Evolutionary conservation across 1,284 basidiomycete species (phyloP), one percentile per base, ranked within the genome.

Genomic region (Sporisorium exsertum): DNA sequence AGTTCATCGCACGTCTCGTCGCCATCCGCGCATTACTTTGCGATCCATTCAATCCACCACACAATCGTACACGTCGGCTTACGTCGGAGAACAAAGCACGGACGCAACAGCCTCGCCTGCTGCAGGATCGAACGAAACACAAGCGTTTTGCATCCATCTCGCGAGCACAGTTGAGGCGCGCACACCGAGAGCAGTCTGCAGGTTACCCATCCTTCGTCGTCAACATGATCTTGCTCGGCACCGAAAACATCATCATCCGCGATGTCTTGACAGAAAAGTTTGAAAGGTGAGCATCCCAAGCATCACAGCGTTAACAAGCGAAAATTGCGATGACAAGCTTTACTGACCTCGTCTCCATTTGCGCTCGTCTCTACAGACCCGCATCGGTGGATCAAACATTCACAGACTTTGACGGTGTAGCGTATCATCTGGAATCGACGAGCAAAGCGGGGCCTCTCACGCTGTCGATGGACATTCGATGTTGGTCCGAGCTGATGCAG

Each of bases 331-430:
- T n/a, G 52, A 18, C 26, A 29, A 15, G 9, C 40, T 13, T 16
- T 27, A 13, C 27, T 26, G 26, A 24, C 10, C 2, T 5, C 26
- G n/a, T 40, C 35, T 27, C 20, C 3, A 3, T 26, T 26, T 16
- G 12, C 37, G 13, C 50, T 18, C 27, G 0, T 9, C 86, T 3
- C 13, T 15, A 20, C 27, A 97, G 94, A 84, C 94, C 95, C 16
- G 90, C 92, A 5, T 91, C 93, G 22, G 89, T 97, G 69, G 97
- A 99, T 87, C 92, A 98, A 68, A 91, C 93, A 69, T 98, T 99
- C 80, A 95, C 97, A 61, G 96, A 99, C 87, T 99, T 95, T 84
- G 97, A 99, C 87, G 93, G 94, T 56, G 95, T 99, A 58, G 90
- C 94, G 53, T 99, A 98, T 87, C 95, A 93, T 86, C 87, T 99